phyloP scores from a whole-genome alignment of 306 rosid species.

The Sesbania bispinosa region DNA sequence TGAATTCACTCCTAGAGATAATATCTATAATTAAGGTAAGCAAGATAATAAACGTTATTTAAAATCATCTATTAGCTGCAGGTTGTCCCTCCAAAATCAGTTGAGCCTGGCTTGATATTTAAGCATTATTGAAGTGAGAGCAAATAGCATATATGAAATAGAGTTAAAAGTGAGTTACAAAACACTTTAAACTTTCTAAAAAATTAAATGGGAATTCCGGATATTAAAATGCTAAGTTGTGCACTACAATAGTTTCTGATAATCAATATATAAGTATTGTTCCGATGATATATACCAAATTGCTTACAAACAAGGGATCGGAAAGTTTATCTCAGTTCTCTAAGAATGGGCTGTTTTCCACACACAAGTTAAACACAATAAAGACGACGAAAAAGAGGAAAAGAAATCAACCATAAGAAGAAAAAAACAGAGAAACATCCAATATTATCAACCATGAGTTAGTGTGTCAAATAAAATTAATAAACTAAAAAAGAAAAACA shows the following conservation, averaged over 20 bases:
- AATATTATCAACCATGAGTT: conserved; percentile 28
- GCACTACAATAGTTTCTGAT: neutral
- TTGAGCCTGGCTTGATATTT: neutral
- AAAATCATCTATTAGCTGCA: neutral
- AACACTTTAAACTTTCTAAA: neutral
- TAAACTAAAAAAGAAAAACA: conserved; percentile 17
- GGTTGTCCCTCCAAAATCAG: neutral
- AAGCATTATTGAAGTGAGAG: neutral
- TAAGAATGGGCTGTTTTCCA: neutral
- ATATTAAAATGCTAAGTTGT: neutral
- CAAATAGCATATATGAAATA: neutral
- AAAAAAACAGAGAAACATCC: neutral
- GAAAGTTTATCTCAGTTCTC: neutral
- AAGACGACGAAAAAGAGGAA: neutral
- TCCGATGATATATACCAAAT: neutral
- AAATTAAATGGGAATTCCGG: neutral
- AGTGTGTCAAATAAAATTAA: neutral
- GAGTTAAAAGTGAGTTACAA: neutral
- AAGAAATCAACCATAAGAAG: neutral
- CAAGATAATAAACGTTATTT: neutral
- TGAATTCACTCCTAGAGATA: conserved; percentile 1
- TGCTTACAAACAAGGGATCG: neutral
- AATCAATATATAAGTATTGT: neutral
- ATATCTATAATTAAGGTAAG: neutral
- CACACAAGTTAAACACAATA: neutral